phyloP scores from a whole-genome alignment of 2,329 filamentous ascomycete genomes.

The Leptosphaerulina australis region DNA sequence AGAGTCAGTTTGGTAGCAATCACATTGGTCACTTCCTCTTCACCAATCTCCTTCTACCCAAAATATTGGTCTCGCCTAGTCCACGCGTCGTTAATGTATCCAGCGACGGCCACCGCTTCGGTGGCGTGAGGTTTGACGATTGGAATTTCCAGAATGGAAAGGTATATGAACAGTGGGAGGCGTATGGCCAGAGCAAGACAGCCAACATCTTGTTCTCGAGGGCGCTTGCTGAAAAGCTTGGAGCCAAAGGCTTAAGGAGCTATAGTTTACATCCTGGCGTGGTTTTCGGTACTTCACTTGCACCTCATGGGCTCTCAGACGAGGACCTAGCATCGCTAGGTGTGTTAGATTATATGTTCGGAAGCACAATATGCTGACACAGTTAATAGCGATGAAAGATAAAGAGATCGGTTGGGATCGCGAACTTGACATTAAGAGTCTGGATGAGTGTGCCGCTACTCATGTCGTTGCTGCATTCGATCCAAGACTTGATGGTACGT shows the following conservation, averaged over 20 bases:
- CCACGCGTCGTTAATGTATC: conserved; percentile 53
- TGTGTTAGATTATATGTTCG: conserved; percentile 8
- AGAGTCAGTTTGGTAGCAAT: conserved; percentile 55
- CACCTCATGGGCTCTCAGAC: conserved; percentile 22
- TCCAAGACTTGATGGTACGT: conserved; percentile 25
- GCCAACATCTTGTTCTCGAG: conserved; percentile 53
- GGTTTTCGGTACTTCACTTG: conserved; percentile 32
- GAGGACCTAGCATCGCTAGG: conserved; percentile 28
- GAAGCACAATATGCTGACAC: background rate
- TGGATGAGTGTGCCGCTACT: conserved; percentile 40
- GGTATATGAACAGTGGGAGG: conserved; percentile 50
- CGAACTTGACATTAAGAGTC: conserved; percentile 32
- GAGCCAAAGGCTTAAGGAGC: conserved; percentile 25
- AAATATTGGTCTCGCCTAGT: conserved; percentile 42
- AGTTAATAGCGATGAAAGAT: conserved; percentile 22
- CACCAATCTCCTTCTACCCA: conserved; percentile 53
- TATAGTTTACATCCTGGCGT: conserved; percentile 43
- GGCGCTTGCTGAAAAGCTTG: conserved; percentile 33
- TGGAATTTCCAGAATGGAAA: conserved; percentile 51
- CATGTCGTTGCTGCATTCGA: conserved; percentile 43
- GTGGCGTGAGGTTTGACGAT: conserved; percentile 53
- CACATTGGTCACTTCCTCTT: conserved; percentile 59
- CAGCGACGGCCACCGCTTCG: conserved; percentile 49
- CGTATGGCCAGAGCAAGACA: conserved; percentile 61
- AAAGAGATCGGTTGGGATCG: conserved; percentile 28